Percentiles rank a stretch among this genome's conserved stretches.
Evolutionary conservation across 1,139 yeast species (phyloP).

Genomic region (Candida frijolesensis): DNA sequence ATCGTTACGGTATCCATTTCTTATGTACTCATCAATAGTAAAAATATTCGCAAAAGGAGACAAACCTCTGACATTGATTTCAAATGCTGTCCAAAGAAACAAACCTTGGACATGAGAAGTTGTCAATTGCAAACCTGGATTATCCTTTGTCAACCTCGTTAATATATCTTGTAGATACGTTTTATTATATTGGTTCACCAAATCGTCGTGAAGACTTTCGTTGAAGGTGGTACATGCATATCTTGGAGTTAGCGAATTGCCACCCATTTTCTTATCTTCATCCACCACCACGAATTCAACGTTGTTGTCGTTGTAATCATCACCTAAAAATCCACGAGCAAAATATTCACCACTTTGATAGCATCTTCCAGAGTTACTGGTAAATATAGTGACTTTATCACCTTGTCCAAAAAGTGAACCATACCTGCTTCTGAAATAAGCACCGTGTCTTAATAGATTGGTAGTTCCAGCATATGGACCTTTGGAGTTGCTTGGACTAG

Average conservation of each 20-base stretch:
- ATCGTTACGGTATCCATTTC: slow-evolving; percentile 35
- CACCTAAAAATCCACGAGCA: slow-evolving; percentile 36
- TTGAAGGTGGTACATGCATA: slow-evolving; percentile 23
- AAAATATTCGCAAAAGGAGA: slow-evolving; percentile 53
- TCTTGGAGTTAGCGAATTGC: slow-evolving; percentile 39
- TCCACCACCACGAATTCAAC: slow-evolving; percentile 24
- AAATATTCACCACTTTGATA: slow-evolving; percentile 34
- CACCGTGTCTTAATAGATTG: slow-evolving; percentile 38
- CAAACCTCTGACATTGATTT: slow-evolving; percentile 50
- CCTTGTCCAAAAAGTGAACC: slow-evolving; percentile 25
- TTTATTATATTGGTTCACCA: slow-evolving; percentile 13
- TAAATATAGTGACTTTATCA: slow-evolving; percentile 30
- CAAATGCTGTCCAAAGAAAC: slow-evolving; percentile 55
- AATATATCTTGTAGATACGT: slow-evolving; percentile 39
- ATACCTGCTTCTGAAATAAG: slow-evolving; percentile 34
- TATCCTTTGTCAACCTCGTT: slow-evolving; percentile 35
- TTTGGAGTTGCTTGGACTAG: slow-evolving; percentile 27
- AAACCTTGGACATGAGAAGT: slow-evolving; percentile 41
- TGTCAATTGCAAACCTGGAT: slow-evolving; percentile 38
- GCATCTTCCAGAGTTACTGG: slow-evolving; percentile 35
- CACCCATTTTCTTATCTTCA: slow-evolving; percentile 31
- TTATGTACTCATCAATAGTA: slow-evolving; percentile 51
- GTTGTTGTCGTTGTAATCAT: slow-evolving; percentile 19
- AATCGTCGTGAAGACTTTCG: slow-evolving; percentile 20
- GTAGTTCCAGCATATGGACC: slow-evolving; percentile 34